Evolutionary conservation across 108 stramenopile species (phyloP), one percentile per base, ranked within the genome.

Genomic region (Epipyxis sp.): DNA sequence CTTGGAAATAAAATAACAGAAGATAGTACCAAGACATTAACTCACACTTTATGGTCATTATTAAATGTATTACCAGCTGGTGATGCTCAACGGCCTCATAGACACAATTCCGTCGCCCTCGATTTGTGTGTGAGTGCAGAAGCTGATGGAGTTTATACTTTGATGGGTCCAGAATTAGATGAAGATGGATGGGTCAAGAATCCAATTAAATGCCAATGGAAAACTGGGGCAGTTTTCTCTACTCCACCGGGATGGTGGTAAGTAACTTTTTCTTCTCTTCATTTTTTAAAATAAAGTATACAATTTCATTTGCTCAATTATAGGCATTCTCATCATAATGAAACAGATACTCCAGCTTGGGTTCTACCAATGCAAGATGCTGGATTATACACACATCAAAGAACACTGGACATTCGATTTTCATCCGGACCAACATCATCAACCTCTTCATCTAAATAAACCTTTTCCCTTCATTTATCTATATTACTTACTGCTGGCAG

Each of bases 201-300:
- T 40, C 83, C 83, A 29, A 65, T 84, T 16, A 59, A 77, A 27
- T n/a, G 39, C 0, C 80, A 76, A 13, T 84, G 83, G 83, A 40
- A 42, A 40, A 39, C 61, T 29, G 83, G 83, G 37, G 71, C 65
- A 6, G 79, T 44, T 34, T 84, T 84, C 59, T 58, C 78, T n/a
- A 84, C 83, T 30, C 83, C 83, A n/a, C 83, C 83, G n/a, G 83
- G 83, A 0, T 84, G 83, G 83, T 84, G 83, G 46, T n/a, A n/a
- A n/a, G n/a, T n/a, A n/a, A n/a, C n/a, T n/a, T n/a, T n/a, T n/a
- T n/a, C n/a, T n/a, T n/a, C n/a, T n/a, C n/a, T n/a, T n/a, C n/a
- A n/a, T n/a, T n/a, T n/a, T n/a, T n/a, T n/a, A n/a, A n/a, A n/a
- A n/a, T n/a, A n/a, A n/a, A n/a, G n/a, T n/a, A n/a, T n/a, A n/a